Conservation (phyloP, 192 early-diverging fungal genomes). For the Coemansia sp. region DNA sequence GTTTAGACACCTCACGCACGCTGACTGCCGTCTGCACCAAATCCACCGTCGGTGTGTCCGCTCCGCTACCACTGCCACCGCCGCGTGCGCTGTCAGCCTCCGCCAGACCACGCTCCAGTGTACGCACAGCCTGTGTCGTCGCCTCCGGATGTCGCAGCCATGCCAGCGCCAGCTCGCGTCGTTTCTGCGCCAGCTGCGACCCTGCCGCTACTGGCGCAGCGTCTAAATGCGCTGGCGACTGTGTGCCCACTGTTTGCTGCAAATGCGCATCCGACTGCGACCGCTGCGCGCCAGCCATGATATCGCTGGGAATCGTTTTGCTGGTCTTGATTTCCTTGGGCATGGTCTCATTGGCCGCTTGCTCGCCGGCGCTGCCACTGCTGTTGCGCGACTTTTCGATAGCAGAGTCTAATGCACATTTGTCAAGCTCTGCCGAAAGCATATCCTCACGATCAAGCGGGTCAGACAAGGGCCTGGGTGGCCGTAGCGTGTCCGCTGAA, state of each 20-base stretch:
- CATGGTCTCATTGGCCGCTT: background rate
- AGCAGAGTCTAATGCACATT: constrained; percentile 3
- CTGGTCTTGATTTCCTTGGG: background rate
- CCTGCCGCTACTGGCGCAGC: constrained; percentile 3
- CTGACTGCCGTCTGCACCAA: constrained; percentile 68
- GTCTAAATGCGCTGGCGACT: constrained; percentile 9
- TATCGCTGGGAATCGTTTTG: background rate
- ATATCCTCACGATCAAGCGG: background rate
- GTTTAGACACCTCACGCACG: constrained; percentile 69
- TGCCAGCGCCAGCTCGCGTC: constrained; percentile 35
- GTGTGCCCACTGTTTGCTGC: background rate
- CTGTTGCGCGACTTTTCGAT: background rate
- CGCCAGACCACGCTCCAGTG: constrained; percentile 38
- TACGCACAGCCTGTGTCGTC: constrained; percentile 34
- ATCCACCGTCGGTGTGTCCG: constrained; percentile 51
- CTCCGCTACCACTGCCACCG: constrained; percentile 9
- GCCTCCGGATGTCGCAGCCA: constrained; percentile 38
- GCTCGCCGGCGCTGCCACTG: background rate
- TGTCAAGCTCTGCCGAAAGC: background rate
- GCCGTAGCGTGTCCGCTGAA: background rate
- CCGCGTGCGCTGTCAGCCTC: constrained; percentile 9
- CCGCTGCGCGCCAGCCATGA: background rate
- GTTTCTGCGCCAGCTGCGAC: constrained; percentile 30
- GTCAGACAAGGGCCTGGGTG: background rate
- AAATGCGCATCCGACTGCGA: constrained; percentile 10